These are phyloP conservation scores for Albugo laibachii DNA, from an alignment of 352 stramenopile species.

Conservation along the genomic window DNA sequence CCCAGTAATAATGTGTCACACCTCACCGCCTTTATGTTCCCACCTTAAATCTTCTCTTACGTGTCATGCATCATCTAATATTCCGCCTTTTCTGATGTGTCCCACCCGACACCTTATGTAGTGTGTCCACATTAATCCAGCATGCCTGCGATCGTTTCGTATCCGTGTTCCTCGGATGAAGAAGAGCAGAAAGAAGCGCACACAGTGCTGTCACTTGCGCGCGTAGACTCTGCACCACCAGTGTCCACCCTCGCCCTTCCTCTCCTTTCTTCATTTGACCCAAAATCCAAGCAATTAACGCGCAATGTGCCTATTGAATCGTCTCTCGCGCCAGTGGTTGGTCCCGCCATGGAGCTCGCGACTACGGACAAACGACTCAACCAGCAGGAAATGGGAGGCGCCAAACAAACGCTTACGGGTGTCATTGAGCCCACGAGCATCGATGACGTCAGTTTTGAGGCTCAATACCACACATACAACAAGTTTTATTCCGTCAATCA, in stretches of 20 bases:
- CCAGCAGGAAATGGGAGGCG: conserved; percentile 1
- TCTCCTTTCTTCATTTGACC: too few species aligned
- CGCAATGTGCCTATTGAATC: conserved; percentile 48
- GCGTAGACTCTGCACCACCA: background rate
- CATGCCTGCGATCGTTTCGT: conserved; percentile 10
- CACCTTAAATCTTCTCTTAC: too few species aligned
- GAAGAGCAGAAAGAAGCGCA: conserved; percentile 10
- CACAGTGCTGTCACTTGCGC: background rate
- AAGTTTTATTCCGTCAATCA: conserved; percentile 12
- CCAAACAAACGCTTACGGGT: conserved; percentile 57
- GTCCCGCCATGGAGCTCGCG: conserved; percentile 13
- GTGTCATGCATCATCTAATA: too few species aligned
- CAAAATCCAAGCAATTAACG: conserved; percentile 13
- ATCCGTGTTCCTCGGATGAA: conserved; percentile 13
- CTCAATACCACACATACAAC: conserved; percentile 67
- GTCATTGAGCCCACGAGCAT: conserved; percentile 47
- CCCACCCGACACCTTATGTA: too few species aligned
- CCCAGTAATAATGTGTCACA: too few species aligned
- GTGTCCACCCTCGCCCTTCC: background rate
- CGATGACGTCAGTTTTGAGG: conserved; percentile 61
- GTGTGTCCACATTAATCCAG: too few species aligned
- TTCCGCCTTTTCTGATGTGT: too few species aligned
- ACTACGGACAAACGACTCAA: too few species aligned
- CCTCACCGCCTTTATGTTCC: too few species aligned
- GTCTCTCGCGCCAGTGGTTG: conserved; percentile 30